Conservation (phyloP, 83 land plant genomes). For the Larix sibirica region DNA sequence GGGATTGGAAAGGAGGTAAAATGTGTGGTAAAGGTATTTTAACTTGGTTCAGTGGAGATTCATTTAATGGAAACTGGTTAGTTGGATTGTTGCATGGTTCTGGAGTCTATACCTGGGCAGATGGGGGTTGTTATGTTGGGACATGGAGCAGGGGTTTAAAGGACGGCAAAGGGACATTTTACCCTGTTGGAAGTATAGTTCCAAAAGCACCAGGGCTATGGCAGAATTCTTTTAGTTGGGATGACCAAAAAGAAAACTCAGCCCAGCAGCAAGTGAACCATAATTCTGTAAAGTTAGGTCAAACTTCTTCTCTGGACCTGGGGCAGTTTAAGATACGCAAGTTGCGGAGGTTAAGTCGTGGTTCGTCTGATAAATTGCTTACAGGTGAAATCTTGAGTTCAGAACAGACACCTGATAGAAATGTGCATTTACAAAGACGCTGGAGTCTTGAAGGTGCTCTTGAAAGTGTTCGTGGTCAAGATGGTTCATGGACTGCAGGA, state of each 20-base stretch:
- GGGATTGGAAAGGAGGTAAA: constrained; percentile 80
- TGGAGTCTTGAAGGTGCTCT: constrained; percentile 84
- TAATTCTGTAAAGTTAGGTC: constrained; percentile 40
- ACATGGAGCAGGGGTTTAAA: constrained; percentile 81
- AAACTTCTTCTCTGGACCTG: constrained; percentile 56
- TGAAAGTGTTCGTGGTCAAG: constrained; percentile 60
- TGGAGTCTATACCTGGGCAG: constrained; percentile 76
- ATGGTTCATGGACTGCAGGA: constrained; percentile 23
- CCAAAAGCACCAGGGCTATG: constrained; percentile 47
- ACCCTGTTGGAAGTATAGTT: constrained; percentile 53
- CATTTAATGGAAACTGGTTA: constrained; percentile 73
- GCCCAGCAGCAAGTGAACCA: constrained; percentile 28
- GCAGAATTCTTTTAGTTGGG: constrained; percentile 50
- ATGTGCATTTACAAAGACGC: constrained; percentile 57
- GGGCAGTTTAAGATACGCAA: constrained; percentile 41
- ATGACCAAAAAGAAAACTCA: constrained; percentile 55
- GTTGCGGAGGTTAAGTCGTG: constrained; percentile 21
- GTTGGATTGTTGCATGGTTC: constrained; percentile 77
- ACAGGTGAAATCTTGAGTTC: constrained; percentile 3
- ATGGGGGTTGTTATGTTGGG: constrained; percentile 71
- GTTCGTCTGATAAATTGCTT: constrained; percentile 28
- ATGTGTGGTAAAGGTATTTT: constrained; percentile 82
- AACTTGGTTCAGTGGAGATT: constrained; percentile 73
- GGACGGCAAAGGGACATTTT: constrained; percentile 81
- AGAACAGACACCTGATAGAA: constrained; percentile 22